Conservation (phyloP, 2,329 filamentous ascomycete genomes). For the Stenocarpella maydis region DNA sequence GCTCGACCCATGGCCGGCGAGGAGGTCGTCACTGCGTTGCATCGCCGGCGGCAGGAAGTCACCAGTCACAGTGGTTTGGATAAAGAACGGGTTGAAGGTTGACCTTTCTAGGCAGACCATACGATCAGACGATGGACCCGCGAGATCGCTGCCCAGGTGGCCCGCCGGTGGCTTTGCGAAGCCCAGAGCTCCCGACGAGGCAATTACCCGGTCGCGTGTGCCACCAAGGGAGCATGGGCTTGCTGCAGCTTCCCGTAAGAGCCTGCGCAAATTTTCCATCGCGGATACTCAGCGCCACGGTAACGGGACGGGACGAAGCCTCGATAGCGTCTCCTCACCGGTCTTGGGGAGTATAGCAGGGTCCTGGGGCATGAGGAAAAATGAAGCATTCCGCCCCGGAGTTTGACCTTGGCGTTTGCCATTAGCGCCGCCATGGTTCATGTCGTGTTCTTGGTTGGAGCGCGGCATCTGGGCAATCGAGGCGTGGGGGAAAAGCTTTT, state of each 20-base stretch:
- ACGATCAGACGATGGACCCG: not conserved
- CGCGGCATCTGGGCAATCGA: not conserved
- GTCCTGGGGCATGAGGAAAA: not conserved
- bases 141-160: not conserved
- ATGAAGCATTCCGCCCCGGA: not conserved
- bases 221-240: conserved; percentile 31
- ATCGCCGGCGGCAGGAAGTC: not conserved
- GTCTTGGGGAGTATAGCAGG: not conserved
- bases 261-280: conserved; percentile 5
- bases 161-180: conserved; percentile 12
- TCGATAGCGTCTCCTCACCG: conserved; percentile 2
- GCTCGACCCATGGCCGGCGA: not conserved
- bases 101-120: not conserved
- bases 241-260: conserved; percentile 26
- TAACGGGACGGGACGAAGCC: not conserved
- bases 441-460: not conserved
- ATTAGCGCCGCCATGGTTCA: not conserved
- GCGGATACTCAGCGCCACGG: conserved; percentile 9
- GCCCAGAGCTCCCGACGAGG: conserved; percentile 17
- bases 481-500: too few relatives aligned
- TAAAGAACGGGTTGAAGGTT: not conserved
- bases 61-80: not conserved
- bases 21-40: not conserved
- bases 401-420: not conserved
- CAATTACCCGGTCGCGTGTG: conserved; percentile 28